Base-by-base conservation (phyloP, 2,329 filamentous ascomycete species). In the Arthrobotrys conoides region DNA sequence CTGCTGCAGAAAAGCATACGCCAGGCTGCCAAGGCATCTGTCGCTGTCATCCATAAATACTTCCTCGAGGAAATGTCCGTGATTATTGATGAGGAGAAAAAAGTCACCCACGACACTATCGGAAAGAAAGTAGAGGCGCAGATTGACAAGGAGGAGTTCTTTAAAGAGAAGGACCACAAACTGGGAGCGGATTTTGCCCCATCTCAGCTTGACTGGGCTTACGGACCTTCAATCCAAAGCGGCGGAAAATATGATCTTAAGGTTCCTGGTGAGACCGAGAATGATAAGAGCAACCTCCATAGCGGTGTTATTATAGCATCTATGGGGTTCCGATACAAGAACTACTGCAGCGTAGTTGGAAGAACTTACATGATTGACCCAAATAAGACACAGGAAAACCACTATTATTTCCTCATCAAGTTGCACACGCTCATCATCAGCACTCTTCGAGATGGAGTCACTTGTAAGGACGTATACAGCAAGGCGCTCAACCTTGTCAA, bases 51-150 rank as follows among this genome's bases (percentile, higher is more conserved):
- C 91, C 93, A 93, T 64, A 93, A 95, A 76, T 99, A 96, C 85
- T 98, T 98, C 84, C 91, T 99, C 81, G 96, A 99, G 83, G 94
- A 97, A 84, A 98, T 99, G 94, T 97, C 95, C 64, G 92, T 92
- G 82, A 92, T 98, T 66, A 90, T 99, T 77, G 96, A 99, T 83
- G 92, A 94, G 81, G 96, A 98, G 85, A 97, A 97, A 87, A 97
- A 97, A 84, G 93, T 98, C 83, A 96, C 94, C 80, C 96, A 99
- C 85, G 93, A 91, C 81, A 88, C 89, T 1, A 88, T 99, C 6
- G 91, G 93, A n/a, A 90, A 93, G 82, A 96, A 94, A 85, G 92
- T 99, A 36, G 91, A 95, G 81, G 90, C 90, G 83, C 97, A 97
- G 86, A 91, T 99, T 71, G 95, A 98, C 82, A 94, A 99, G 82